These are phyloP conservation scores for Prunus mongolica DNA, from an alignment of 306 rosid species.

Conservation along the genomic window DNA sequence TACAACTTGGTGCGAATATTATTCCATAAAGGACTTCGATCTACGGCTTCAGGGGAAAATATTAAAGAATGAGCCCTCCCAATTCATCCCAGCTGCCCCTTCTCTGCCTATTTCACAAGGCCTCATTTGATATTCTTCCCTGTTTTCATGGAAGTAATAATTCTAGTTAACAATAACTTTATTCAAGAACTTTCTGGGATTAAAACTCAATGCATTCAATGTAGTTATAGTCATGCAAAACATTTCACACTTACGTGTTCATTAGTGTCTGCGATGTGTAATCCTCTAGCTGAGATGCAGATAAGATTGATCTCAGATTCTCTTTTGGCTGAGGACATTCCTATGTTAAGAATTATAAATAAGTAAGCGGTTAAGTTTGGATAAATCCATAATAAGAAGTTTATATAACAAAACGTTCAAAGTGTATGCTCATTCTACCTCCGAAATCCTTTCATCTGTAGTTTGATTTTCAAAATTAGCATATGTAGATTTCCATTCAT, in stretches of 20 bases:
- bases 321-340: not conserved
- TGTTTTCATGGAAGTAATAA: not conserved
- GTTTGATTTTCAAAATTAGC: not conserved
- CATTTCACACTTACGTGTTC: not conserved
- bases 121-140: not conserved
- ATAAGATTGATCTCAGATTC: not conserved
- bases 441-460: not conserved
- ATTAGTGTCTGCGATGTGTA: not conserved
- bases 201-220: conserved; percentile 4
- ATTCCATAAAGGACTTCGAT: not conserved
- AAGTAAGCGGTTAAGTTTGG: conserved; percentile 5
- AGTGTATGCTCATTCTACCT: conserved; percentile 38
- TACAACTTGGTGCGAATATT: too few species aligned
- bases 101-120: conserved; percentile 1
- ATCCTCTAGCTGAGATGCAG: not conserved
- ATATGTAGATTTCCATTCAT: not conserved
- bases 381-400: not conserved
- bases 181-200: conserved; percentile 9
- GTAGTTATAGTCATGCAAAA: not conserved
- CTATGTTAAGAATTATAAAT: conserved; percentile 26
- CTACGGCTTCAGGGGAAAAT: not conserved
- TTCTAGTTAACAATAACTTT: conserved; percentile 11
- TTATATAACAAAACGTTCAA: not conserved
- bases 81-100: not conserved
- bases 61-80: not conserved